Base-by-base conservation (phyloP, 2,329 filamentous ascomycete species). In the Exophiala aquamarina region DNA sequence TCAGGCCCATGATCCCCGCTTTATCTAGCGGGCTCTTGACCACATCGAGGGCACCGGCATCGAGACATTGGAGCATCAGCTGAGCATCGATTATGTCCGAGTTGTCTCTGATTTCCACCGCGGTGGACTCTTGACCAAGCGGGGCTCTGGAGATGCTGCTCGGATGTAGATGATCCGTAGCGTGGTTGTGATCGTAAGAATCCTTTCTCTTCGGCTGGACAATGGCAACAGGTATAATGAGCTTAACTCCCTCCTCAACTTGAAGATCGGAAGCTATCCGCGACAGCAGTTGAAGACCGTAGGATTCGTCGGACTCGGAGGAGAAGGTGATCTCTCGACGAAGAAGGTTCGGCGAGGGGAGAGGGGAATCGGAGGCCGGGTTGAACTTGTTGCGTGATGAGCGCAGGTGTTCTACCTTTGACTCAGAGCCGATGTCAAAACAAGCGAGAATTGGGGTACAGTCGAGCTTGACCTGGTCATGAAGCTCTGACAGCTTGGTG, bases 11-110 rank as follows among this genome's bases (percentile, higher is more conserved):
- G 39, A 92, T 79, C 57, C 85, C 83, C 43, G 88, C 84, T 38
- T 78, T 76, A 52, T 86, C 83, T 31, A 97, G 68, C 1, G 92
- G 92, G 60, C 86, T 89, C 19, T 84, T 81, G 54, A 96, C 76
- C 39, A 95, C 88, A 67, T 97, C 92, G 21, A 87, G 77, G 9
- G 92, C 92, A 28, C 93, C 93, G 3, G 87, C 82, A 61, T 95
- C 89, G 18, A 97, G 71, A 62, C 89, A 95, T 59, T 77, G 82
- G 57, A 84, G 79, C 50, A 91, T 75, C 41, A 77, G 70, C 34
- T 73, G 69, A 10, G 74, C 72, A 49, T 81, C 74, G 7, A 71
- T 66, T 15, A 70, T 63, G 33, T 72, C 62, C 42, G 64, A 64
- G 37, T 35, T 38, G 44, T 52, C 64, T 61, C 20, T 56, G 47